These are phyloP conservation scores for Aureobasidium lini DNA, from an alignment of 2,329 filamentous ascomycete genomes.

Conservation along the genomic window DNA sequence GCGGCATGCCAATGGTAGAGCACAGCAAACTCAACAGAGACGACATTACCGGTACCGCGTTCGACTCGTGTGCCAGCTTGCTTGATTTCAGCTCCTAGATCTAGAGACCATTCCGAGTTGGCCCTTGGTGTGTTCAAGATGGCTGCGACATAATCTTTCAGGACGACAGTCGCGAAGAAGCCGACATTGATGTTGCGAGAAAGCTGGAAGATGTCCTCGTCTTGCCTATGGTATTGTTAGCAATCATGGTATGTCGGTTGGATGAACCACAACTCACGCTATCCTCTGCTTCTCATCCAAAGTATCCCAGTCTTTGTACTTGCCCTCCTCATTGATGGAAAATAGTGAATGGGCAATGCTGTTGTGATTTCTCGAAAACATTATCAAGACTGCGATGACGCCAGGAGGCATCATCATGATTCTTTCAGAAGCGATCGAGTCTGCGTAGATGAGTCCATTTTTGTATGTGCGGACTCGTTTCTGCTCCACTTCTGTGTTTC, in stretches of 20 bases:
- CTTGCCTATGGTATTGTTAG: constrained; percentile 31
- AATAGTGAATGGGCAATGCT: constrained; percentile 34
- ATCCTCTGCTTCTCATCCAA: constrained; percentile 31
- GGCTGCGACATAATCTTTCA: constrained; percentile 41
- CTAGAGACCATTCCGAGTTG: constrained; percentile 39
- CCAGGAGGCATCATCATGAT: constrained; percentile 44
- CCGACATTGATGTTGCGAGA: constrained; percentile 41
- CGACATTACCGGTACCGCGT: constrained; percentile 37
- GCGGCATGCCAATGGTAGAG: constrained; percentile 43
- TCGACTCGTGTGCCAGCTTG: constrained; percentile 33
- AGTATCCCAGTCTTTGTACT: constrained; percentile 35
- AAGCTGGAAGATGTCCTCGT: constrained; percentile 43
- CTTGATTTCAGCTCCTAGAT: constrained; percentile 41
- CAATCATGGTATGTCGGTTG: not conserved
- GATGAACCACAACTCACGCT: constrained; percentile 28
- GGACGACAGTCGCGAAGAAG: constrained; percentile 39
- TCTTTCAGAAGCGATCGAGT: constrained; percentile 38
- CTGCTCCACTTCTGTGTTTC: constrained; percentile 38
- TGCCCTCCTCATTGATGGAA: constrained; percentile 38
- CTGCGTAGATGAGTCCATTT: constrained; percentile 37
- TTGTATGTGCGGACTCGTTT: constrained; percentile 36
- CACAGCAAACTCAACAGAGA: constrained; percentile 41
- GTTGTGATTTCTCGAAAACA: constrained; percentile 43
- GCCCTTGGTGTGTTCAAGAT: constrained; percentile 40
- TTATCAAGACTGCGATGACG: constrained; percentile 34